Base-by-base conservation (phyloP, 495 filamentous ascomycete species). In the Beverwykella pulmonaria region DNA sequence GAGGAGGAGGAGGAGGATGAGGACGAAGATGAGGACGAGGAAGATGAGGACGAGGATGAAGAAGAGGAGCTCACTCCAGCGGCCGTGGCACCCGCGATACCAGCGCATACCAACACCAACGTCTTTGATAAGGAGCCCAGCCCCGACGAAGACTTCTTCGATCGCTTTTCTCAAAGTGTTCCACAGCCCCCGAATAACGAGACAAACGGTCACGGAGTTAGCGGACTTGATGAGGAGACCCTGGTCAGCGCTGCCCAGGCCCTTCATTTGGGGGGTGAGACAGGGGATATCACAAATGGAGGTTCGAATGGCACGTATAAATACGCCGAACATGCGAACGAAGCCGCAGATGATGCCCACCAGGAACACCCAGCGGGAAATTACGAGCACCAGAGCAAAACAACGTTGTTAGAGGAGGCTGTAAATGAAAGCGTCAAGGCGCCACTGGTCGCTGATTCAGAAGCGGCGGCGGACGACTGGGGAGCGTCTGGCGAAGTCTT, bases 81-180 rank as follows among this genome's bases (percentile, higher is more conserved):
- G 19, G 25, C 61, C 36, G 15, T 56, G 17, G 56, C 23, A 19
- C 25, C 61, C 15, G 50, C 29, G 10, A 39, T 63, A 19, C 50
- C 67, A n/a, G 7, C 50, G 19, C 47, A 61, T 19, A n/a, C 48
- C 27, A 64, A 20, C 34, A 50, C 39, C 47, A 39, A 52, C 61
- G 55, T 53, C 52, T 61, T 50, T 22, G 56, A 59, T 29, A 19
- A 39, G 34, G 59, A 67, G 29, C 30, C 57, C 41, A 55, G n/a
- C 22, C 52, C 61, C 6, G 73, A 76, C 46, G 75, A 74, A 41
- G 75, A 76, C 26, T 78, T 78, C 73, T 77, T 76, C 68, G 72
- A 75, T 29, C 71, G 71, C 23, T 67, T 60, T 30, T 34, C 52
- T 46, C 54, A 62, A 12, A 46, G 44, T 39, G 53, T 32, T 7